phyloP scores from a whole-genome alignment of 2,329 filamentous ascomycete genomes.

The Xylariaceae sp. region DNA sequence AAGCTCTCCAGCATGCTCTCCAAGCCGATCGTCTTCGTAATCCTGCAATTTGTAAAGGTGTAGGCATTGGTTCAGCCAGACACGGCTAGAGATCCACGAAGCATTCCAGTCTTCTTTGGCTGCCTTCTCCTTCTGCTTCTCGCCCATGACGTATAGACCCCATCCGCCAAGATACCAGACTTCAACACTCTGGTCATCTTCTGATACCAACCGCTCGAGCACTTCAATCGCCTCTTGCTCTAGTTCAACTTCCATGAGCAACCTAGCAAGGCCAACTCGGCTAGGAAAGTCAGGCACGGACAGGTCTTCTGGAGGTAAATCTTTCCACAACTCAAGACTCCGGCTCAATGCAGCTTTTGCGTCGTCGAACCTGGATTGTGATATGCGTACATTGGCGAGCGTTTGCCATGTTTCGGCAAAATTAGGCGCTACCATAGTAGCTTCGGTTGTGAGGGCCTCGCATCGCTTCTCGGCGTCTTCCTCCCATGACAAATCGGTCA shows the following conservation, averaged over 20 bases:
- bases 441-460: constrained; percentile 85
- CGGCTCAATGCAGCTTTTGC: constrained; percentile 72
- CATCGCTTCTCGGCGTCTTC: constrained; percentile 84
- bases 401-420: constrained; percentile 92
- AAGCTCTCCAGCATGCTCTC: constrained; percentile 71
- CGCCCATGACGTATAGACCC: constrained; percentile 76
- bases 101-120: constrained; percentile 50
- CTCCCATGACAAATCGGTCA: constrained; percentile 96
- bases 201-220: constrained; percentile 74
- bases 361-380: constrained; percentile 74
- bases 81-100: constrained; percentile 68
- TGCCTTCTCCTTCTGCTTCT: constrained; percentile 56
- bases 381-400: constrained; percentile 88
- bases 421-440: constrained; percentile 76
- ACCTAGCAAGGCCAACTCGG: constrained; percentile 74
- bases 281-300: constrained; percentile 81
- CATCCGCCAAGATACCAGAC: constrained; percentile 96
- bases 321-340: constrained; percentile 80
- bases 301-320: constrained; percentile 67
- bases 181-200: constrained; percentile 93
- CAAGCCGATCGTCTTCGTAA: constrained; percentile 79
- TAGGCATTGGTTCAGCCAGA: constrained; percentile 79
- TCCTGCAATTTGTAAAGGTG: constrained; percentile 73
- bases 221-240: constrained; percentile 81
- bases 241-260: constrained; percentile 88